phyloP scores from a whole-genome alignment of 495 filamentous ascomycete genomes.

The Polyplosphaeria fusca region DNA sequence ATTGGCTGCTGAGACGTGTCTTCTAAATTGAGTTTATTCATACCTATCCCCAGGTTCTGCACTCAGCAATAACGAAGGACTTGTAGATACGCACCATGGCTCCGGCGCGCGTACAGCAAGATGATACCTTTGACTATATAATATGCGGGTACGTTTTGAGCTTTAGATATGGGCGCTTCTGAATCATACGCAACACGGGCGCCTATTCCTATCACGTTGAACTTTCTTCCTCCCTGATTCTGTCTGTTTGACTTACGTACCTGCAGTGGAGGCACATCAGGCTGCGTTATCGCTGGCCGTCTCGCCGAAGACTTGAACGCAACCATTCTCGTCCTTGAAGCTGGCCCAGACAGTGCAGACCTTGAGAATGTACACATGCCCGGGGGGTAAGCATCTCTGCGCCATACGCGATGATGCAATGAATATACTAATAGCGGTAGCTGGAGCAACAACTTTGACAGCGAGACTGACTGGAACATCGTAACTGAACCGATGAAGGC shows the following conservation, averaged over 20 bases:
- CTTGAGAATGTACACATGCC: slow-evolving; percentile 32
- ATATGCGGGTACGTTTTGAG: slow-evolving; percentile 38
- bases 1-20: too few relatives aligned
- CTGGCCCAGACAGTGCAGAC: slow-evolving; percentile 42
- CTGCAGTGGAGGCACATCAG: slow-evolving; percentile 45
- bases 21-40: too few relatives aligned
- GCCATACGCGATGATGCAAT: neutral
- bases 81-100: neutral
- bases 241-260: slow-evolving; percentile 13
- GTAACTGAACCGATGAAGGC: slow-evolving; percentile 22
- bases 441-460: slow-evolving; percentile 19
- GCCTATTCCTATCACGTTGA: too few relatives aligned
- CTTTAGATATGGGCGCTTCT: too few relatives aligned
- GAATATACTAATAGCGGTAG: slow-evolving; percentile 6
- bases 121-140: slow-evolving; percentile 36
- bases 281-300: slow-evolving; percentile 50
- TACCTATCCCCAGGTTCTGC: too few relatives aligned
- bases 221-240: too few relatives aligned
- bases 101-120: neutral
- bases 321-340: slow-evolving; percentile 50
- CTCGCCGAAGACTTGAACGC: slow-evolving; percentile 48
- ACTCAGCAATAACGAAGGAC: too few relatives aligned
- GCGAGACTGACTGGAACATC: slow-evolving; percentile 33
- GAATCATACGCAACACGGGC: too few relatives aligned
- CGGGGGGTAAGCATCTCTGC: slow-evolving; percentile 17